Conservation (phyloP, 805 yeast genomes). For the Helenozyma rhizophorensis region DNA sequence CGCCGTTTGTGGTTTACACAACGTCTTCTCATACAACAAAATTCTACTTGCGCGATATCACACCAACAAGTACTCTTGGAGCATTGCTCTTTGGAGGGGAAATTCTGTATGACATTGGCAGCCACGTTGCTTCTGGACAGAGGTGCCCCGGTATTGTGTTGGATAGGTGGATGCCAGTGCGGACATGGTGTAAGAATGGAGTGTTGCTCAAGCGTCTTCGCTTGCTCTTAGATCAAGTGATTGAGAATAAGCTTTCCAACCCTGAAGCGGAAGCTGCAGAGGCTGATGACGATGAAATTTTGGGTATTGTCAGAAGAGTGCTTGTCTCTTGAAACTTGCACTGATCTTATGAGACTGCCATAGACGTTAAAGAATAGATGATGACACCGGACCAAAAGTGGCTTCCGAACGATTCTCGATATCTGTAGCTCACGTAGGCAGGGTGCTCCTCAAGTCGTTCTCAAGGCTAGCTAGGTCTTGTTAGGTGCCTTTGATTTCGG, state of each 20-base stretch:
- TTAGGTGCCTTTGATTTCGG: too few species aligned
- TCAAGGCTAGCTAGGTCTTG: too few species aligned
- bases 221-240: conserved; percentile 58
- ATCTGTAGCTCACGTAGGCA: too few species aligned
- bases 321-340: too few species aligned
- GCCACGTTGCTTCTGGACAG: conserved; percentile 36
- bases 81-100: conserved; percentile 80
- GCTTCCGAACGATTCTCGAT: too few species aligned
- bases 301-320: conserved; percentile 18
- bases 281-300: conserved; percentile 17
- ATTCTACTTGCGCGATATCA: conserved; percentile 65
- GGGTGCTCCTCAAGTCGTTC: too few species aligned
- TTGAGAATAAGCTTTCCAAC: conserved; percentile 53
- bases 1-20: conserved; percentile 61
- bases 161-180: conserved; percentile 84
- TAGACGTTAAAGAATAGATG: too few species aligned
- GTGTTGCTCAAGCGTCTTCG: conserved; percentile 74
- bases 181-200: conserved; percentile 93
- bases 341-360: too few species aligned
- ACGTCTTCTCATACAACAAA: conserved; percentile 62
- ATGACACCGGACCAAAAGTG: too few species aligned
- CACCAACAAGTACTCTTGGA: conserved; percentile 73
- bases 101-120: conserved; percentile 51
- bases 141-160: conserved; percentile 80
- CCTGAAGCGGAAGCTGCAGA: conserved; percentile 19